These are phyloP conservation scores for Rosa multiflora DNA, from an alignment of 306 rosid species.

Conservation along the genomic window DNA sequence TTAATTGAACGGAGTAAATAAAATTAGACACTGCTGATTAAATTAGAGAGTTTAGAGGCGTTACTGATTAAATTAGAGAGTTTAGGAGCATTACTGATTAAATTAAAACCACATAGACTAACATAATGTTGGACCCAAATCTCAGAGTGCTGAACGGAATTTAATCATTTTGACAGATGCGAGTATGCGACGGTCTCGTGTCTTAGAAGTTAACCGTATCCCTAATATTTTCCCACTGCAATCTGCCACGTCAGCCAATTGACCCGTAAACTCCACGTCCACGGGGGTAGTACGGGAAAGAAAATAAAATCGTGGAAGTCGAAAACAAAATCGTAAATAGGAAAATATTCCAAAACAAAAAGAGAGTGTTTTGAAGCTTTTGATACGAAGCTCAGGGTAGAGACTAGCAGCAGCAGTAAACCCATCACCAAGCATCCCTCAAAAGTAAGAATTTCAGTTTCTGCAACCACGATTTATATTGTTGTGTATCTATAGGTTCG, in stretches of 20 bases:
- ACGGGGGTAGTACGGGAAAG: not conserved
- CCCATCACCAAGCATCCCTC: constrained; percentile 2
- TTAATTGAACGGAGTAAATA: too few species aligned
- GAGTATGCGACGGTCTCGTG: too few species aligned
- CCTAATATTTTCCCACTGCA: not conserved
- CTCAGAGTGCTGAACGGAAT: too few species aligned
- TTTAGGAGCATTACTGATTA: too few species aligned
- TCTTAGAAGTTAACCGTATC: too few species aligned
- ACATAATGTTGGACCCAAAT: too few species aligned
- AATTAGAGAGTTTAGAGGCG: too few species aligned
- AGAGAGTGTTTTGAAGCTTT: not conserved
- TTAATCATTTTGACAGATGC: too few species aligned
- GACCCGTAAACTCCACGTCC: not conserved
- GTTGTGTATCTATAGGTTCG: not conserved
- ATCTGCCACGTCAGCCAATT: not conserved
- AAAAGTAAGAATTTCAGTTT: constrained; percentile 7
- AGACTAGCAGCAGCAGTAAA: not conserved
- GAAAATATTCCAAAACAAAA: not conserved
- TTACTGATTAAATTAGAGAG: too few species aligned
- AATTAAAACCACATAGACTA: too few species aligned
- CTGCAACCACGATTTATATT: not conserved
- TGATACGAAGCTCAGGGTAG: constrained; percentile 6
- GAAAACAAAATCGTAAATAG: not conserved
- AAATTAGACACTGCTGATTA: too few species aligned
- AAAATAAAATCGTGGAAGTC: not conserved